Evolutionary conservation across 192 early-diverging fungal genomes (phyloP).

Genomic region (Rhizophagus clarus): DNA sequence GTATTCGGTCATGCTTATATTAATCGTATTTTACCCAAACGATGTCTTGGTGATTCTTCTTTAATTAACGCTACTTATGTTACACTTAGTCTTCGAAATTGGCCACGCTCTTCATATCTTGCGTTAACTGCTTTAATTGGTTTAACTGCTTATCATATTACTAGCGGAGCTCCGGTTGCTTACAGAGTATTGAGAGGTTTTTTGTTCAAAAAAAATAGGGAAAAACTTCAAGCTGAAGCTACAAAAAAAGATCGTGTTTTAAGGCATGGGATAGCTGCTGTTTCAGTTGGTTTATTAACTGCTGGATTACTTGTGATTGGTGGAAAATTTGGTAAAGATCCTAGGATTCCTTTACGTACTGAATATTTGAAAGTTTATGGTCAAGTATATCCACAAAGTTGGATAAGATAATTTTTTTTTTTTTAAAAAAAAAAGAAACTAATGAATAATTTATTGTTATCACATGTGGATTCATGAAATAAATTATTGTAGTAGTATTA

Average conservation of each 20-base stretch:
- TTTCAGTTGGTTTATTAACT: slow-evolving; percentile 14
- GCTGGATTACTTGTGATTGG: slow-evolving; percentile 24
- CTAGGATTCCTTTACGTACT: slow-evolving; percentile 23
- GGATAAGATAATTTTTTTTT: slow-evolving; percentile 7
- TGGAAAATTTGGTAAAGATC: slow-evolving; percentile 22
- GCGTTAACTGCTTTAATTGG: neutral
- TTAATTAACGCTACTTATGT: slow-evolving; percentile 25
- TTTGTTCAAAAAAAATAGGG: neutral
- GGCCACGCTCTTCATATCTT: slow-evolving; percentile 15
- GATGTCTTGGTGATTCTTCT: slow-evolving; percentile 26
- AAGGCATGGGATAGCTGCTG: too few relatives aligned
- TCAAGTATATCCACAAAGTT: slow-evolving; percentile 18
- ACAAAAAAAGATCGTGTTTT: neutral
- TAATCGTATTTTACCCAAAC: slow-evolving; percentile 17
- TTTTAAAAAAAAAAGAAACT: too few relatives aligned
- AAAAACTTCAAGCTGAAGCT: neutral
- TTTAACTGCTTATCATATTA: slow-evolving; percentile 14
- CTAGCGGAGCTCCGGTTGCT: slow-evolving; percentile 17
- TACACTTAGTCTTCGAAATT: slow-evolving; percentile 15
- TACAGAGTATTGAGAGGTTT: neutral
- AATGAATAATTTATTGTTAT: too few relatives aligned
- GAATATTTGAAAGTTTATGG: slow-evolving; percentile 34
- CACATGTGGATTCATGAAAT: too few relatives aligned
- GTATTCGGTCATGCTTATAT: slow-evolving; percentile 34
- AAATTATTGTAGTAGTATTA: too few relatives aligned